Conservation (phyloP, 257 asterid species). For the Plantago elongata region DNA sequence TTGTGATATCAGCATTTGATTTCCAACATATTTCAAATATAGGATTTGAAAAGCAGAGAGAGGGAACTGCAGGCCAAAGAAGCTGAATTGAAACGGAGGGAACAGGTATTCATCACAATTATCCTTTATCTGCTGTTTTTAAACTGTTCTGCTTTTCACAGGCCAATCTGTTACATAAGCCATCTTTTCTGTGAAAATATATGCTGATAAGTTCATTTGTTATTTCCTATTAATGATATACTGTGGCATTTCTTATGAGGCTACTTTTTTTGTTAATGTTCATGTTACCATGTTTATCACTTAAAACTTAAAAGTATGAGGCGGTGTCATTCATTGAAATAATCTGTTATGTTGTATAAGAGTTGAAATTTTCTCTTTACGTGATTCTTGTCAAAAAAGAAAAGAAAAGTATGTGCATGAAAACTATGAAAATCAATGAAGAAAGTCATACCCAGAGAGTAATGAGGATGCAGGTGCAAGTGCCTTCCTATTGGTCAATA, state of each 20-base stretch:
- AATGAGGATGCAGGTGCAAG: background rate
- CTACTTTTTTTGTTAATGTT: too few species aligned
- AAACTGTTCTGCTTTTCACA: constrained; percentile 9
- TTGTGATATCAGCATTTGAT: too few species aligned
- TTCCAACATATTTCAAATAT: constrained; percentile 6
- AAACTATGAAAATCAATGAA: background rate
- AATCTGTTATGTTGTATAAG: background rate
- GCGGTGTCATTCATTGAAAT: background rate
- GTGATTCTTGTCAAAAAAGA: background rate
- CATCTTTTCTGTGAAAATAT: background rate
- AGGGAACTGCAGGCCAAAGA: constrained; percentile 89
- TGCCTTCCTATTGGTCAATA: background rate
- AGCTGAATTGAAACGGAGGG: constrained; percentile 81
- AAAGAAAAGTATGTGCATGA: background rate
- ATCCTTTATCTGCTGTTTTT: constrained; percentile 11
- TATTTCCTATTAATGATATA: background rate
- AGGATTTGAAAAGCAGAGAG: constrained; percentile 94
- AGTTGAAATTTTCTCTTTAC: background rate
- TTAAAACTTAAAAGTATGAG: too few species aligned
- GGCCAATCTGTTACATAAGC: background rate
- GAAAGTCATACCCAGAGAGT: background rate
- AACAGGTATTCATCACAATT: constrained; percentile 50
- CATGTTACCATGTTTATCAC: too few species aligned
- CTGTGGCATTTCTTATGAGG: too few species aligned
- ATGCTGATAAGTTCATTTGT: background rate